Conservation (phyloP, 164 flowering plant species). For the Liquidambar formosana region DNA sequence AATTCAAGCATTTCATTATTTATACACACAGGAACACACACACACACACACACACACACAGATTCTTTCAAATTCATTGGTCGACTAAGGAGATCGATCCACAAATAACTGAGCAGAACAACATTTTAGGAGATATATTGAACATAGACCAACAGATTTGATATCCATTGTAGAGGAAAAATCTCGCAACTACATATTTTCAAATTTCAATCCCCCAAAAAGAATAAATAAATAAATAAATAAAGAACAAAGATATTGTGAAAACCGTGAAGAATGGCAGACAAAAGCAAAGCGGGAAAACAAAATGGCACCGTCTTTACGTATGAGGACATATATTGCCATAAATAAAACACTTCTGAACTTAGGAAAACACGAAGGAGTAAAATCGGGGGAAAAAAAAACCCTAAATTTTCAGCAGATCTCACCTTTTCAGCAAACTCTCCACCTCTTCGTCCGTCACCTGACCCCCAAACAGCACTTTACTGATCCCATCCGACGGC, state of each 20-base stretch:
- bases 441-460: conserved; percentile 90
- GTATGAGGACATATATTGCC: conserved; percentile 3
- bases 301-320: not conserved
- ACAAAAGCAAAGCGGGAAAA: not conserved
- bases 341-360: not conserved
- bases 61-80: not conserved
- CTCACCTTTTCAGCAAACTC: conserved; percentile 78
- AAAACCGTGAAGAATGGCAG: conserved; percentile 13
- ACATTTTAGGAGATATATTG: not conserved
- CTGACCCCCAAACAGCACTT: conserved; percentile 93
- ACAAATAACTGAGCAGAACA: not conserved
- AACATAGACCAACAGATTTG: not conserved
- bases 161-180: too few species aligned
- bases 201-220: too few species aligned
- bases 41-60: too few species aligned
- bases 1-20: too few species aligned
- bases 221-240: not conserved
- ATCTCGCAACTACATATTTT: too few species aligned
- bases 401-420: conserved; percentile 31
- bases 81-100: not conserved
- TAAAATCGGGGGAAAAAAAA: not conserved
- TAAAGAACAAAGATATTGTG: not conserved
- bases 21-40: too few species aligned
- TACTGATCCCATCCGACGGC: conserved; percentile 94
- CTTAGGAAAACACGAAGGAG: not conserved